These are phyloP conservation scores for Ceratobasidium sp. DNA, from an alignment of 1,284 basidiomycete genomes.

Conservation along the genomic window DNA sequence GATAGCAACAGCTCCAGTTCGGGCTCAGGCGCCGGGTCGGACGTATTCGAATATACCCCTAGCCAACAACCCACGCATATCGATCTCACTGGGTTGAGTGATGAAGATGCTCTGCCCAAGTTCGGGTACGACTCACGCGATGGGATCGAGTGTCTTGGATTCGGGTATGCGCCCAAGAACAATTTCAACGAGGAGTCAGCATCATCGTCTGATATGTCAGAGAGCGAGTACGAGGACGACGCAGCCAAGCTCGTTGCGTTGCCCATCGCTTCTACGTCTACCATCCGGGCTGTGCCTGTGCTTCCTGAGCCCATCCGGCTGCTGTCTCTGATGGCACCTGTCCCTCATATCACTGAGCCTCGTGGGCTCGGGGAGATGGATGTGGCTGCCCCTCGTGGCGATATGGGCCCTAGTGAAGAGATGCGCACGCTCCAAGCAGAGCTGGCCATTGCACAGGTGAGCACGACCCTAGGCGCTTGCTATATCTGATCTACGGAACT, in stretches of 20 bases:
- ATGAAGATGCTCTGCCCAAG: not conserved
- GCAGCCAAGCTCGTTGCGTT: constrained; percentile 1
- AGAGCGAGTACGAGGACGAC: constrained; percentile 36
- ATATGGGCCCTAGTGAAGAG: constrained; percentile 9
- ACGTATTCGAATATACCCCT: constrained; percentile 35
- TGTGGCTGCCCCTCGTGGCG: not conserved
- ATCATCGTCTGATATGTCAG: constrained; percentile 37
- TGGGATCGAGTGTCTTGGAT: constrained; percentile 35
- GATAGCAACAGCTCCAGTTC: constrained; percentile 2
- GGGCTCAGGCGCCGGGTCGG: constrained; percentile 9
- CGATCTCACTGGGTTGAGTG: constrained; percentile 35
- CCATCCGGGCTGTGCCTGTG: constrained; percentile 19
- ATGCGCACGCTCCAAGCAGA: constrained; percentile 23
- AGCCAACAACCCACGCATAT: constrained; percentile 3
- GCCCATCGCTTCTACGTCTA: constrained; percentile 11
- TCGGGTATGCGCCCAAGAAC: constrained; percentile 16
- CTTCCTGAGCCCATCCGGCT: not conserved
- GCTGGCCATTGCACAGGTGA: constrained; percentile 21
- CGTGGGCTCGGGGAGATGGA: constrained; percentile 1
- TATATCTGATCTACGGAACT: not conserved
- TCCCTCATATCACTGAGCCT: constrained; percentile 5
- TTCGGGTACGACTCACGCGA: constrained; percentile 5
- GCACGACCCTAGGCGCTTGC: constrained; percentile 28
- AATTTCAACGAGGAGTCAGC: constrained; percentile 13
- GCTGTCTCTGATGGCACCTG: too few species aligned